These are phyloP conservation scores for Macadamia integrifolia DNA, from an alignment of 164 flowering plant species.

Conservation along the genomic window DNA sequence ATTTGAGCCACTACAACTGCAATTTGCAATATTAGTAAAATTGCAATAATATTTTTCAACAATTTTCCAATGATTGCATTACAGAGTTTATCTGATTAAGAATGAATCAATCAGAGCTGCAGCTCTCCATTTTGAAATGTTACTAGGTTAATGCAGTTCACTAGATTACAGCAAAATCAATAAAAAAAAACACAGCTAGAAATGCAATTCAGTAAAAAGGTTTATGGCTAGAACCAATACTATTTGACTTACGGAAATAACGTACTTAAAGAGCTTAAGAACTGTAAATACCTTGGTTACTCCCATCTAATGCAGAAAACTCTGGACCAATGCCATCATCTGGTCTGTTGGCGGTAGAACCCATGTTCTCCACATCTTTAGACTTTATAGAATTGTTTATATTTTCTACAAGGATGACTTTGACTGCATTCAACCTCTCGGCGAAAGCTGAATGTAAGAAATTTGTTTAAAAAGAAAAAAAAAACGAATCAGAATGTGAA, in stretches of 20 bases:
- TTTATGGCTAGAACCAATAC: too few relatives aligned
- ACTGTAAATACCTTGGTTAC: slow-evolving; percentile 30
- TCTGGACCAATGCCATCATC: slow-evolving; percentile 20
- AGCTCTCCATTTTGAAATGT: too few relatives aligned
- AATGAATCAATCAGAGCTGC: too few relatives aligned
- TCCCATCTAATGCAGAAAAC: slow-evolving; percentile 19
- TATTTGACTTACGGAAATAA: background rate
- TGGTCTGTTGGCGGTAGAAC: slow-evolving; percentile 10
- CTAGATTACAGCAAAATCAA: too few relatives aligned
- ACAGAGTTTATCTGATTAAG: too few relatives aligned
- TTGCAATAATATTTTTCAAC: too few relatives aligned
- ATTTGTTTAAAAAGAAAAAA: background rate
- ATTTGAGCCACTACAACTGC: too few relatives aligned
- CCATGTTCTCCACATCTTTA: slow-evolving; percentile 11
- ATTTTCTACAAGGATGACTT: slow-evolving; percentile 14
- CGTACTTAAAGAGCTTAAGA: background rate
- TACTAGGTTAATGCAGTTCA: too few relatives aligned
- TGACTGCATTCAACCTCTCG: slow-evolving; percentile 29
- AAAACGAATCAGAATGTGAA: background rate
- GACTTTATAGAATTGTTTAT: slow-evolving; percentile 16
- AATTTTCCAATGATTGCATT: too few relatives aligned
- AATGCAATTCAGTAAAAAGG: background rate
- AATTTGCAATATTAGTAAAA: too few relatives aligned
- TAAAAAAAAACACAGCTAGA: background rate
- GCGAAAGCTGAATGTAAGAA: slow-evolving; percentile 37